Evolutionary conservation across 345 rosid genomes (phyloP), one percentile per base, ranked within the genome.

Genomic region (Microthlaspi erraticum): DNA sequence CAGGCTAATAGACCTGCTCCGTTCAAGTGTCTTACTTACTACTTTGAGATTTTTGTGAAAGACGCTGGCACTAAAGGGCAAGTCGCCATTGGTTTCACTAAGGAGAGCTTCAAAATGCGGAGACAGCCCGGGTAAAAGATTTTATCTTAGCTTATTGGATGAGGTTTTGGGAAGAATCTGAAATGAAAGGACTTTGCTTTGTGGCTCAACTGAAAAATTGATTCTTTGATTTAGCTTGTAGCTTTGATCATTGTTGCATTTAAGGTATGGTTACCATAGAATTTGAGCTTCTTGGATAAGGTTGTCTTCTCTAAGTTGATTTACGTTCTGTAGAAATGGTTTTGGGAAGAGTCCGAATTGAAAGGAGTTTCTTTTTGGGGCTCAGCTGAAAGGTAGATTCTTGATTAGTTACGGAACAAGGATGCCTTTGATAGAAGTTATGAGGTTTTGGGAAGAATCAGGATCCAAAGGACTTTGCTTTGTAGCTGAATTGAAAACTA

Each of bases 1-100:
- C 97, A 94, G 70, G 93, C 90, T 41, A 83, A 91, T 78, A 83
- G 62, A 73, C 93, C 96, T 31, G 98, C 93, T 33, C 96, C 96
- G 4, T 76, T 75, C 26, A 87, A 86, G 85, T 81, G 90, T 53
- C 82, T 89, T 13, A 64, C 82, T 61, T 94, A 91, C 82, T 94
- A 89, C 82, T 94, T 94, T 64, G 99, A 94, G 96, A 89, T 94
- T 74, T 82, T 73, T 56, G 92, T 91, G 36, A 85, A 82, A 77
- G 78, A 89, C 63, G 91, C 88, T 65, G 97, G 97, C 11, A 67
- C 36, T 16, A 94, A 84, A 75, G 96, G 97, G 0, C 86, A 91
- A 50, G 68, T 91, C 51, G 89, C 88, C 10, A 91, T 94, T 70
- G 98, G 99, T 16, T 91, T 94, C 79, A 94, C 98, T 44, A 77